Evolutionary conservation across 1,139 yeast species (phyloP).

Genomic region (Blastobotrys elegans): DNA sequence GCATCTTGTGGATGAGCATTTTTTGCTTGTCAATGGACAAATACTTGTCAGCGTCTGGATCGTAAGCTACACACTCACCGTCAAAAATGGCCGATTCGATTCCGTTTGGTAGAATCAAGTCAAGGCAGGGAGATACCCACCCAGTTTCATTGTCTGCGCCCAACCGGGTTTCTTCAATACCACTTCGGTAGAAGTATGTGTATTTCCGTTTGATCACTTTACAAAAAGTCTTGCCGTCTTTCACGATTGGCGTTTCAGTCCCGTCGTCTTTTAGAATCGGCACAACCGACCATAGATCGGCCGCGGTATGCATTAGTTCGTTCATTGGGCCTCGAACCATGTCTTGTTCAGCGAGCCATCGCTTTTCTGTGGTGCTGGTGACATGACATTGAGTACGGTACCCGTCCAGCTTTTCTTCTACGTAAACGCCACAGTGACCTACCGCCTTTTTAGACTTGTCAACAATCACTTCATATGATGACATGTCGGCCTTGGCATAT

Average conservation of each 20-base stretch:
- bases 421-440: slow-evolving; percentile 30
- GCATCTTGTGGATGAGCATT: not conserved
- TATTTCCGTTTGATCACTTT: not conserved
- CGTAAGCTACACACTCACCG: slow-evolving; percentile 94
- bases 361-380: slow-evolving; percentile 33
- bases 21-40: not conserved
- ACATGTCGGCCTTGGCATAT: too few relatives aligned
- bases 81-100: slow-evolving; percentile 47
- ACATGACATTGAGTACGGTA: slow-evolving; percentile 78
- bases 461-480: not conserved
- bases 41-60: slow-evolving; percentile 37
- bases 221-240: not conserved
- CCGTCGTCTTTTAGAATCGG: not conserved
- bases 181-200: not conserved
- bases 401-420: slow-evolving; percentile 94
- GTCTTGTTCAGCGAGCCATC: not conserved
- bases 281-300: not conserved
- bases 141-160: not conserved
- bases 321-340: not conserved
- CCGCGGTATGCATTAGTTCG: too few relatives aligned
- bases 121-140: not conserved
- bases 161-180: not conserved
- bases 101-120: not conserved
- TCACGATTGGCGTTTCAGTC: not conserved
- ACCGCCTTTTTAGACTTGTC: not conserved